Percentiles rank a stretch among this genome's conserved stretches.
These are phyloP conservation scores for Dactylellina drechsleri DNA, from an alignment of 2,329 filamentous ascomycete genomes.

Conservation along the genomic window DNA sequence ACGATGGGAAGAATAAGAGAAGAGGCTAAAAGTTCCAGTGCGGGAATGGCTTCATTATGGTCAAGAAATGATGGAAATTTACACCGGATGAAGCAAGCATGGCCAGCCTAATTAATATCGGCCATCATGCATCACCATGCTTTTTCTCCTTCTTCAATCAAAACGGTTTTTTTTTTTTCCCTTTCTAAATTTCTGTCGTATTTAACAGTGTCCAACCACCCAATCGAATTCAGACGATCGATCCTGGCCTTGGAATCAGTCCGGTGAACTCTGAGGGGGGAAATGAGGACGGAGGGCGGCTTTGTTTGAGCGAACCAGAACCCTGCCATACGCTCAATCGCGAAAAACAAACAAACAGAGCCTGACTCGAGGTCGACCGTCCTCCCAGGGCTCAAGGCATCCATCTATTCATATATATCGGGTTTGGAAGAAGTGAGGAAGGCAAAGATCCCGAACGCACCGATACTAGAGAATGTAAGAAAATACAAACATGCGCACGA, in stretches of 20 bases:
- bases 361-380: no score
- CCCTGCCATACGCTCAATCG: constrained; percentile 46
- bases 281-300: constrained; percentile 52
- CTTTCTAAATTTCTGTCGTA: no score
- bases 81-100: constrained; percentile 25
- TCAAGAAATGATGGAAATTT: constrained; percentile 28
- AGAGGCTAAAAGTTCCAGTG: background rate
- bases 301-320: constrained; percentile 54
- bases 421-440: background rate
- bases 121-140: background rate
- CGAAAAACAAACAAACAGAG: constrained; percentile 23
- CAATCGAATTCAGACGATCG: background rate
- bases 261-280: constrained; percentile 14
- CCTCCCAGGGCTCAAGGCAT: constrained; percentile 16
- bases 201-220: no score
- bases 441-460: background rate
- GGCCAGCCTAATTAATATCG: background rate
- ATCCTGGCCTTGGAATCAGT: background rate
- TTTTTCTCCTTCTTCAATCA: background rate
- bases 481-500: no score
- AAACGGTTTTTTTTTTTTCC: no score
- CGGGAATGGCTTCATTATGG: constrained; percentile 43
- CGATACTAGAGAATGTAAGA: no score
- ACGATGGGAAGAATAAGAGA: background rate
- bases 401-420: constrained; percentile 3